These are phyloP conservation scores for Cyberlindnera xylosilytica DNA, from an alignment of 805 yeast genomes.

Conservation along the genomic window DNA sequence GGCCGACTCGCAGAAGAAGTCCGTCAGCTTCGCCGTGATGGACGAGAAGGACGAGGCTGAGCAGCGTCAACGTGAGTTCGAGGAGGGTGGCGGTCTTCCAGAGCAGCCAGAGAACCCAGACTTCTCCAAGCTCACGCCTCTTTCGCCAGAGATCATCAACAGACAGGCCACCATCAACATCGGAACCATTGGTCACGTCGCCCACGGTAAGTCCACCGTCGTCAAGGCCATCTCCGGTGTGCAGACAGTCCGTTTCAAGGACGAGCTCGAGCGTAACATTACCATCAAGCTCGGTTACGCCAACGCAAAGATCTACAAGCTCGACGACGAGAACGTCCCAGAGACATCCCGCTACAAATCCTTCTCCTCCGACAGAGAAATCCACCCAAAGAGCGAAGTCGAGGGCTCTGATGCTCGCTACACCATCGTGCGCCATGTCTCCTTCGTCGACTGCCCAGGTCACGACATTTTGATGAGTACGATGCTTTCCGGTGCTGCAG, in stretches of 20 bases:
- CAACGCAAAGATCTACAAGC: slow-evolving; percentile 95
- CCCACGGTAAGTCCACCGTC: slow-evolving; percentile 92
- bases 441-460: slow-evolving; percentile 99
- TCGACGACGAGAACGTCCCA: slow-evolving; percentile 81
- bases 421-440: slow-evolving; percentile 89
- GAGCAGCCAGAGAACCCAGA: slow-evolving; percentile 93
- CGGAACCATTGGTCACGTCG: slow-evolving; percentile 96
- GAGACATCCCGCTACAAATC: slow-evolving; percentile 95
- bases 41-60: slow-evolving; percentile 75
- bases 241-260: slow-evolving; percentile 98
- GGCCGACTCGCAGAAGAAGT: slow-evolving; percentile 49
- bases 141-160: slow-evolving; percentile 92
- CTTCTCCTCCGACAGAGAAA: slow-evolving; percentile 91
- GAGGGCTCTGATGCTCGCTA: slow-evolving; percentile 89
- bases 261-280: slow-evolving; percentile 97
- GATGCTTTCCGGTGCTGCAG: slow-evolving; percentile 99
- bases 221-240: slow-evolving; percentile 97
- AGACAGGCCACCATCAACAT: slow-evolving; percentile 99
- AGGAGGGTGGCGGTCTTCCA: slow-evolving; percentile 98
- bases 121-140: slow-evolving; percentile 74
- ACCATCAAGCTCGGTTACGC: slow-evolving; percentile 99
- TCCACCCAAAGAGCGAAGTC: slow-evolving; percentile 86
- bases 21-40: slow-evolving; percentile 77
- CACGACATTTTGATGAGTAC: slow-evolving; percentile 99
- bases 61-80: slow-evolving; percentile 77